These are phyloP conservation scores for Lachancea quebecensis DNA, from an alignment of 805 yeast genomes.

Conservation along the genomic window DNA sequence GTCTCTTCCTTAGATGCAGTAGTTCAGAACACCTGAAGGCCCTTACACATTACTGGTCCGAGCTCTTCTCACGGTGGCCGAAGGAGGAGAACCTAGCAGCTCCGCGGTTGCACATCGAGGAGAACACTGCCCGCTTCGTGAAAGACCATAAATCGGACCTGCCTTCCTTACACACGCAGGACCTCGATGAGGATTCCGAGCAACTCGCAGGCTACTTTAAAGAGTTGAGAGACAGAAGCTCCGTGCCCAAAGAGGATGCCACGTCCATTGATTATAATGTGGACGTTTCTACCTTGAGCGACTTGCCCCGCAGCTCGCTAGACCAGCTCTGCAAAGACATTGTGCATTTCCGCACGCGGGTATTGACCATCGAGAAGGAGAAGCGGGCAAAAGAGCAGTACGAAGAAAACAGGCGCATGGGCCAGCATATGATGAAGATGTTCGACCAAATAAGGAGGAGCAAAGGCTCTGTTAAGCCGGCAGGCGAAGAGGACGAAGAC, in stretches of 20 bases:
- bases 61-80: constrained; percentile 1
- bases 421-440: constrained; percentile 21
- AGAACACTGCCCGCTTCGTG: constrained; percentile 15
- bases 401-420: constrained; percentile 24
- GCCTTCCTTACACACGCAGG: neutral
- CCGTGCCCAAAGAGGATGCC: constrained; percentile 6
- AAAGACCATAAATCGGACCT: constrained; percentile 7
- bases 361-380: constrained; percentile 45
- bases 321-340: constrained; percentile 38
- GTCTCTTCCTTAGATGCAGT: constrained; percentile 5
- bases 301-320: constrained; percentile 23
- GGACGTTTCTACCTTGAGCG: constrained; percentile 26
- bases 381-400: constrained; percentile 39
- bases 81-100: neutral
- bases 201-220: neutral
- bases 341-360: constrained; percentile 49
- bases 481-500: constrained; percentile 7
- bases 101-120: constrained; percentile 14
- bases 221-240: neutral
- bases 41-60: neutral
- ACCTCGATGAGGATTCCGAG: constrained; percentile 1
- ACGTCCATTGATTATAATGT: constrained; percentile 19
- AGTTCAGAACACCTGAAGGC: neutral
- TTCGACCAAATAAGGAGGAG: constrained; percentile 25
- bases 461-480: constrained; percentile 6